These are phyloP conservation scores for Penicillium sp. DNA, from an alignment of 2,329 filamentous ascomycete genomes.

Conservation along the genomic window DNA sequence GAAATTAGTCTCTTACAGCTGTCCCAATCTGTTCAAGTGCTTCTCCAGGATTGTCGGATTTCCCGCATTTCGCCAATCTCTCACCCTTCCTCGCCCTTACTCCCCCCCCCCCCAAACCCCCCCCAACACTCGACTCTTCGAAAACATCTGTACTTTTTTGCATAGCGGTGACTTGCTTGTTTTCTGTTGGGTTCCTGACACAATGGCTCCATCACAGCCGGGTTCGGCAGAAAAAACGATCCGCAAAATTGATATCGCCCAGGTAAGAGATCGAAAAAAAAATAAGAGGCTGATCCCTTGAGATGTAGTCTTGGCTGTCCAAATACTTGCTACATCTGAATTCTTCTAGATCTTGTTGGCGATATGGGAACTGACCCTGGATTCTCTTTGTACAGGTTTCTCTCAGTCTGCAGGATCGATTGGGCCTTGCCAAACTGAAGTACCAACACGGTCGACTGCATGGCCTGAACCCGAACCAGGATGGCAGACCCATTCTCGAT, in stretches of 20 bases:
- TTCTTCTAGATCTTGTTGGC: not conserved
- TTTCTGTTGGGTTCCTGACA: slow-evolving; percentile 6
- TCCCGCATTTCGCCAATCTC: slow-evolving; percentile 13
- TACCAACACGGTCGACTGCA: slow-evolving; percentile 94
- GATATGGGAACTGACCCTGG: slow-evolving; percentile 1
- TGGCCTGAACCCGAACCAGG: slow-evolving; percentile 70
- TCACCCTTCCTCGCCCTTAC: slow-evolving; percentile 20
- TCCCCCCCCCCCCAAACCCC: slow-evolving; percentile 9
- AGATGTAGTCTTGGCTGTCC: not conserved
- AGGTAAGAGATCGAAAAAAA: slow-evolving; percentile 29
- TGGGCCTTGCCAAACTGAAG: slow-evolving; percentile 95
- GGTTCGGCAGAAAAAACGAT: slow-evolving; percentile 39
- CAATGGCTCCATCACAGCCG: slow-evolving; percentile 34
- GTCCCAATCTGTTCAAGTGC: slow-evolving; percentile 2
- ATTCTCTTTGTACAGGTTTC: slow-evolving; percentile 66
- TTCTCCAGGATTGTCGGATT: slow-evolving; percentile 6
- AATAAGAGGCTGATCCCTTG: not conserved
- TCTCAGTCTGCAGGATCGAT: slow-evolving; percentile 83
- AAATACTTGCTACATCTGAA: not conserved
- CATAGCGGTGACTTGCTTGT: slow-evolving; percentile 6
- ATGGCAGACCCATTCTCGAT: slow-evolving; percentile 63
- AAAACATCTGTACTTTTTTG: not conserved
- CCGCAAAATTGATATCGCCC: slow-evolving; percentile 43
- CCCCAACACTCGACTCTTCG: slow-evolving; percentile 6
- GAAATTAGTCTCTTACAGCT: not conserved